Evolutionary conservation across 1,284 basidiomycete genomes (phyloP).

Genomic region (Blastosporella zonata): DNA sequence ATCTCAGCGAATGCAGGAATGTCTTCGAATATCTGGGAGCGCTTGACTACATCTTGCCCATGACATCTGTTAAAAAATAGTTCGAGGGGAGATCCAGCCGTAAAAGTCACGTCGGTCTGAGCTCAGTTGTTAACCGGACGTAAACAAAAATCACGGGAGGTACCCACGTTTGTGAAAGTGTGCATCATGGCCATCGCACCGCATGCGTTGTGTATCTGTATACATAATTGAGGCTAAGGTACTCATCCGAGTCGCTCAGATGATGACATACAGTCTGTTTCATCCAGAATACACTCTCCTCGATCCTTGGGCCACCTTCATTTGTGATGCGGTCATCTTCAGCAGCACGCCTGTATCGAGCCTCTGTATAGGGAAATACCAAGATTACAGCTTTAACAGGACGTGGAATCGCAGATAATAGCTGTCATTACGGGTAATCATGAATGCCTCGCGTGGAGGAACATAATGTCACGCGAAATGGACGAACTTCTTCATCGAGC

Average conservation of each 20-base stretch:
- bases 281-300: constrained; percentile 10
- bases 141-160: not conserved
- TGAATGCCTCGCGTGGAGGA: not conserved
- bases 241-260: not conserved
- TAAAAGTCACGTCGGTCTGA: constrained; percentile 2
- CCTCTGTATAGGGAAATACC: constrained; percentile 7
- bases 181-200: constrained; percentile 11
- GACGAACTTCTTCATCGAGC: constrained; percentile 4
- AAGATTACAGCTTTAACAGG: constrained; percentile 9
- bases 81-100: not conserved
- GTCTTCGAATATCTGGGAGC: constrained; percentile 6
- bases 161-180: constrained; percentile 5
- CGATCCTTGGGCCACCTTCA: constrained; percentile 4
- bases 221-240: not conserved
- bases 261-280: constrained; percentile 3
- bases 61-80: constrained; percentile 2
- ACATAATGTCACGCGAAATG: not conserved
- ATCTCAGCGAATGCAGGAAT: constrained; percentile 2
- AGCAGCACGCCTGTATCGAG: not conserved
- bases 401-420: constrained; percentile 3
- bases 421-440: not conserved
- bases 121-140: not conserved
- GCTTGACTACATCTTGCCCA: not conserved
- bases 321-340: constrained; percentile 1
- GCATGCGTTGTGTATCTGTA: constrained; percentile 8